Percentiles rank a stretch among this genome's conserved stretches.
Conservation (phyloP, 2,329 filamentous ascomycete species). For the Botryotinia calthae region DNA sequence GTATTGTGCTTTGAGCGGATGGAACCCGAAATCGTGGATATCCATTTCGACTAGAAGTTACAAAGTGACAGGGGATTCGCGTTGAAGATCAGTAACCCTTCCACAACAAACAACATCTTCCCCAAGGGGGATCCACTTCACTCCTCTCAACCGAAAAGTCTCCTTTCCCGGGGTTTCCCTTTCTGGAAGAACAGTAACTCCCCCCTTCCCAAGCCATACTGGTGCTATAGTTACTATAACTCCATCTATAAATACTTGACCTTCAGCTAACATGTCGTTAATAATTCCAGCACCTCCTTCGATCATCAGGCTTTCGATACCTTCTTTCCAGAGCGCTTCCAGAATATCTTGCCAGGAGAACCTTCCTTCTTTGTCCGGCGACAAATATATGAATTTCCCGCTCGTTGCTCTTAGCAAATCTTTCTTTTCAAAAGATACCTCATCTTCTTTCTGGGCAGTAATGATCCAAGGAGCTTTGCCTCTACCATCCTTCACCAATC, state of each 20-base stretch:
- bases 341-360: slow-evolving; percentile 7
- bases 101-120: slow-evolving; percentile 30
- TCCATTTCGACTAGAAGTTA: background rate
- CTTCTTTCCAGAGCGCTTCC: slow-evolving; percentile 6
- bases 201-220: slow-evolving; percentile 81
- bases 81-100: slow-evolving; percentile 19
- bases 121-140: slow-evolving; percentile 30
- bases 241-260: slow-evolving; percentile 64
- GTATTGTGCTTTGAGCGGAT: background rate
- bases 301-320: slow-evolving; percentile 77
- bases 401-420: slow-evolving; percentile 17
- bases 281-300: slow-evolving; percentile 84
- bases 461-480: slow-evolving; percentile 76
- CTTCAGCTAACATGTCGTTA: slow-evolving; percentile 69
- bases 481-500: slow-evolving; percentile 58
- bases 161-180: slow-evolving; percentile 18
- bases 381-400: slow-evolving; percentile 23
- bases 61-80: no score
- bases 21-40: background rate
- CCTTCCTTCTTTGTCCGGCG: background rate
- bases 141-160: slow-evolving; percentile 22
- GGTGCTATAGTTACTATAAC: slow-evolving; percentile 89
- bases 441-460: slow-evolving; percentile 37
- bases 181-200: slow-evolving; percentile 71
- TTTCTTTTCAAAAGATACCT: background rate